A percentile compares a stretch with the other conserved stretches of the same genome.
These are phyloP conservation scores for Beauveria pseudobassiana DNA, from an alignment of 2,329 filamentous ascomycete species.

Conservation along the genomic window DNA sequence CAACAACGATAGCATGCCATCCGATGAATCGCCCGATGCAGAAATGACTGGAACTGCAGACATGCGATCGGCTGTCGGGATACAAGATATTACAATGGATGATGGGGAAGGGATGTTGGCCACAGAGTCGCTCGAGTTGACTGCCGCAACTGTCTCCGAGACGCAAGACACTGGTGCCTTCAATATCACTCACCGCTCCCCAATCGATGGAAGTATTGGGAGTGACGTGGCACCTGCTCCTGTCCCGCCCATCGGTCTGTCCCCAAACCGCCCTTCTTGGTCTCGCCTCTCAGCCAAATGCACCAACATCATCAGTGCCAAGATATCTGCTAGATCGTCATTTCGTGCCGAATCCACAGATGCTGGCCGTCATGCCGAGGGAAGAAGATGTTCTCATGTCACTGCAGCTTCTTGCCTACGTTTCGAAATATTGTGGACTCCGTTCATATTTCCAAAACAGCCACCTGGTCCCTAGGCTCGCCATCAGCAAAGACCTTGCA, in stretches of 20 bases:
- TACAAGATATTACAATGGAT: conserved; percentile 74
- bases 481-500: conserved; percentile 78
- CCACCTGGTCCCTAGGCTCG: conserved; percentile 84
- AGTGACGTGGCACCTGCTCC: conserved; percentile 61
- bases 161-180: conserved; percentile 85
- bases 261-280: conserved; percentile 63
- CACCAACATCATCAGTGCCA: conserved; percentile 64
- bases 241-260: conserved; percentile 63
- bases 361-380: conserved; percentile 85
- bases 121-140: conserved; percentile 64
- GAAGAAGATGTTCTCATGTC: conserved; percentile 99
- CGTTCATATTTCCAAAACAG: conserved; percentile 92
- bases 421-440: conserved; percentile 97
- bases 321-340: conserved; percentile 73
- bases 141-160: conserved; percentile 72
- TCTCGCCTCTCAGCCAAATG: conserved; percentile 65
- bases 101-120: conserved; percentile 75
- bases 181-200: conserved; percentile 82
- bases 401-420: conserved; percentile 89
- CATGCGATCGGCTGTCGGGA: conserved; percentile 73
- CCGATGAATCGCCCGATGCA: conserved; percentile 68
- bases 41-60: conserved; percentile 76
- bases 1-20: conserved; percentile 72
- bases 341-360: conserved; percentile 59
- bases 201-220: conserved; percentile 77